A percentile compares a stretch with the other conserved stretches of the same genome.
These are phyloP conservation scores for Piloderma croceum DNA, from an alignment of 768 basidiomycete species.

Conservation along the genomic window DNA sequence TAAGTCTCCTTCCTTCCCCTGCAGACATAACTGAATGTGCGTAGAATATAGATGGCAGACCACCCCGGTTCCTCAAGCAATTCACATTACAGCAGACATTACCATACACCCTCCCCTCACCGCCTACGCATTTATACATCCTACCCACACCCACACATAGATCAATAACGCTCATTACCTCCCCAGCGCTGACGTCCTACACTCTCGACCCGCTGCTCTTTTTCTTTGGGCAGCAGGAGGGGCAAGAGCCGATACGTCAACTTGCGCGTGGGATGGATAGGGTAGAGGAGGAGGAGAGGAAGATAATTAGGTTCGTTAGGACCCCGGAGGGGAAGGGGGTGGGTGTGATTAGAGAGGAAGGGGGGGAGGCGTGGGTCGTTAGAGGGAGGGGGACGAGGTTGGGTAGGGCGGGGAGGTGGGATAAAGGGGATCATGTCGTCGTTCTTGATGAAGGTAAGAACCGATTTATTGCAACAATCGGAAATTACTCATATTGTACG, in stretches of 20 bases:
- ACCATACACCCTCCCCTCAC: constrained; percentile 40
- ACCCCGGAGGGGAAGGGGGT: constrained; percentile 78
- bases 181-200: constrained; percentile 60
- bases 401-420: constrained; percentile 46
- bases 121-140: constrained; percentile 48
- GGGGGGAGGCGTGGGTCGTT: constrained; percentile 64
- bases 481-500: constrained; percentile 1
- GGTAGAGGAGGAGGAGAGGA: constrained; percentile 41
- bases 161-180: constrained; percentile 55
- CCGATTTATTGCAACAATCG: neutral
- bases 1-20: constrained; percentile 32
- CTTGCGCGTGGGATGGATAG: constrained; percentile 36
- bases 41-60: constrained; percentile 85
- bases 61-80: constrained; percentile 75
- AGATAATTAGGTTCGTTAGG: constrained; percentile 60
- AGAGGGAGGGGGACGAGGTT: constrained; percentile 43
- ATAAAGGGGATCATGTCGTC: constrained; percentile 58
- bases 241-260: constrained; percentile 43
- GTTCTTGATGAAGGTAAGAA: constrained; percentile 59
- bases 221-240: constrained; percentile 49
- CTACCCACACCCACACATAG: constrained; percentile 41
- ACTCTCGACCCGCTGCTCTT: constrained; percentile 54
- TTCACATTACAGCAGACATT: constrained; percentile 66
- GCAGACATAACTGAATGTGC: neutral
- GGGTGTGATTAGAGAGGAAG: constrained; percentile 53